Evolutionary conservation across 2,329 filamentous ascomycete species (phyloP).

Genomic region (Claviceps africana): DNA sequence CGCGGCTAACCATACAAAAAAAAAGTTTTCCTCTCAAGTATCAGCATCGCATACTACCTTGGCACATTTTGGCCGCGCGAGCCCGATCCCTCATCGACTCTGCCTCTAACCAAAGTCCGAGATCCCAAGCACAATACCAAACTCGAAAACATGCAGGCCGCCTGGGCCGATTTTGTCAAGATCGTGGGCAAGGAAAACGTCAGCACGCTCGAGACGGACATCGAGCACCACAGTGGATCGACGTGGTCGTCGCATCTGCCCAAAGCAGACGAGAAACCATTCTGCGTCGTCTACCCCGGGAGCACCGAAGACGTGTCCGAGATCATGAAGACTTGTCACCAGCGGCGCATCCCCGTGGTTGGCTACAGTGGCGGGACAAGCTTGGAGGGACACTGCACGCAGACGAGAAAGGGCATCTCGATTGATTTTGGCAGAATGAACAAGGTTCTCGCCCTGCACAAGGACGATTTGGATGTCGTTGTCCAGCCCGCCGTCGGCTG

Average conservation of each 20-base stretch:
- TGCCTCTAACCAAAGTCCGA: constrained; percentile 37
- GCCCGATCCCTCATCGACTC: constrained; percentile 40
- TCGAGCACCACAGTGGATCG: constrained; percentile 43
- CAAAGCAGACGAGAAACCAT: constrained; percentile 36
- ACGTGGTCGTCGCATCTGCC: constrained; percentile 48
- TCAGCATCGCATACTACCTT: constrained; percentile 41
- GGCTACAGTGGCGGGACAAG: constrained; percentile 81
- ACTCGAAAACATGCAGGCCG: constrained; percentile 51
- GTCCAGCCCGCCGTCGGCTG: constrained; percentile 75
- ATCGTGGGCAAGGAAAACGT: constrained; percentile 52
- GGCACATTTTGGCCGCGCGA: constrained; percentile 41
- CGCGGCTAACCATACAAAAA: constrained; percentile 4
- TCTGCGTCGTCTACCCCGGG: constrained; percentile 62
- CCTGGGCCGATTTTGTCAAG: constrained; percentile 54
- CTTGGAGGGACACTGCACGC: constrained; percentile 76
- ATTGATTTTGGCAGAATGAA: constrained; percentile 82
- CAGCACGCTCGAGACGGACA: constrained; percentile 41
- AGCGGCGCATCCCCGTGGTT: constrained; percentile 68
- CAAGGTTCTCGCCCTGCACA: constrained; percentile 62
- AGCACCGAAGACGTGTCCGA: constrained; percentile 72
- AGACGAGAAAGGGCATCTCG: constrained; percentile 70
- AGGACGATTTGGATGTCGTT: constrained; percentile 61
- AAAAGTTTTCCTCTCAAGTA: constrained; percentile 34
- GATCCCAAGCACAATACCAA: constrained; percentile 44
- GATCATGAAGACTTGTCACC: constrained; percentile 80